Evolutionary conservation across 2,329 filamentous ascomycete species (phyloP).

Genomic region (Alternaria panax): DNA sequence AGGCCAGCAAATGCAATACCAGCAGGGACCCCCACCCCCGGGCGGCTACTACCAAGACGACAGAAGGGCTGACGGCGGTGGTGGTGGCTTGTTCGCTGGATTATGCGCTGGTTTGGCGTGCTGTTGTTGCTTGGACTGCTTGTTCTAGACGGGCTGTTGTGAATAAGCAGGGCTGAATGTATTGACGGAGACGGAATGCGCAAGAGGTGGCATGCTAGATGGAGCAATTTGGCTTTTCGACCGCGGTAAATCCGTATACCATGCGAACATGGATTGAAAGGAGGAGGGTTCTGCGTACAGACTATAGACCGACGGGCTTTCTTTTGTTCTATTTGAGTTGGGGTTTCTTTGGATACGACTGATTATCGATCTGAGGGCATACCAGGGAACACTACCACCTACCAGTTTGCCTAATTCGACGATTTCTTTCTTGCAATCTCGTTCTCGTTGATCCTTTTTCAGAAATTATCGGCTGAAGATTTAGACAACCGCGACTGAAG

Average conservation of each 20-base stretch:
- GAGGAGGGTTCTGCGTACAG: not conserved
- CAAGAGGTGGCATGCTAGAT: not conserved
- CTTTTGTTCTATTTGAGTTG: constrained; percentile 5
- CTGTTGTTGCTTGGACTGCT: constrained; percentile 61
- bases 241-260: not conserved
- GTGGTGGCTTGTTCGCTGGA: constrained; percentile 53
- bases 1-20: constrained; percentile 48
- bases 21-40: constrained; percentile 42
- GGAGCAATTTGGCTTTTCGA: not conserved
- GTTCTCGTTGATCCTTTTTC: not conserved
- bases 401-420: not conserved
- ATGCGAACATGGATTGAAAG: not conserved
- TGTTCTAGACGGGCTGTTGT: constrained; percentile 50
- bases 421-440: not conserved
- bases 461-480: not conserved
- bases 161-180: not conserved
- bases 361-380: not conserved
- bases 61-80: constrained; percentile 37
- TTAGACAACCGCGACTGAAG: not conserved
- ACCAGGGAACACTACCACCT: not conserved
- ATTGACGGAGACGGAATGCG: not conserved
- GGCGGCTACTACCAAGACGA: constrained; percentile 52
- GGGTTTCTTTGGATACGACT: not conserved
- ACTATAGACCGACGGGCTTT: constrained; percentile 9
- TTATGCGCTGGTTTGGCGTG: constrained; percentile 57